Base-by-base conservation (phyloP, 352 stramenopile species). In the Phytophthora sojae region DNA sequence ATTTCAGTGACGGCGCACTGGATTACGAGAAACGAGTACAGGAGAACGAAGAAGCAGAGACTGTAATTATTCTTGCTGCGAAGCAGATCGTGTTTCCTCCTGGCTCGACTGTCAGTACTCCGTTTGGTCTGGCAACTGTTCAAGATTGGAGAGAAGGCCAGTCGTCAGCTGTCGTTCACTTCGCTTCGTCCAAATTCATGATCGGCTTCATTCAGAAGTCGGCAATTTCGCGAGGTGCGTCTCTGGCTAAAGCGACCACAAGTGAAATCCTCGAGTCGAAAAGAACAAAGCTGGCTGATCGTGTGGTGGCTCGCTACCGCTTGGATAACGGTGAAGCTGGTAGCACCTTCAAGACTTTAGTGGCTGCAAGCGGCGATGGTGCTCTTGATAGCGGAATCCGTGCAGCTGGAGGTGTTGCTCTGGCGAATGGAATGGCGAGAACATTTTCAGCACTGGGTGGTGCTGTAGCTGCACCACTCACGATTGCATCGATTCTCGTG, bases 341-440 rank as follows among this genome's bases (percentile, higher is more conserved):
- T 58, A 53, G 64, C 3, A 79, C 77, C 3, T 69, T 93, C 21
- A 82, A 76, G 51, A 80, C 71, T 58, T 67, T 96, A 7, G 80
- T 91, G 49, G 74, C 76, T 57, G 86, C 88, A 0, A 81, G 88
- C 19, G 88, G 86, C 45, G 83, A 93, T 60, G 89, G 88, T 29
- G 89, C 89, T 23, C 68, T 96, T n/a, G 89, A 96, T 65, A 94
- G 84, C 19, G 89, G 89, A 4, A 74, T 95, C n/a, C 88, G 89
- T 57, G 88, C 88, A 3, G 87, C 85, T 61, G 85, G 88, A 19
- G 89, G 89, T 12, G 82, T 96, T 2, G 85, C 80, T 9, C 69
- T 96, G 26, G 89, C 85, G 4, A 94, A 94, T 57, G 83, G 89
- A 7, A 88, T 94, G 72, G 79, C 82, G n/a, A 66, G 86, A 14